Conservation (phyloP, 495 filamentous ascomycete genomes). For the Elaphomyces granulatus region DNA sequence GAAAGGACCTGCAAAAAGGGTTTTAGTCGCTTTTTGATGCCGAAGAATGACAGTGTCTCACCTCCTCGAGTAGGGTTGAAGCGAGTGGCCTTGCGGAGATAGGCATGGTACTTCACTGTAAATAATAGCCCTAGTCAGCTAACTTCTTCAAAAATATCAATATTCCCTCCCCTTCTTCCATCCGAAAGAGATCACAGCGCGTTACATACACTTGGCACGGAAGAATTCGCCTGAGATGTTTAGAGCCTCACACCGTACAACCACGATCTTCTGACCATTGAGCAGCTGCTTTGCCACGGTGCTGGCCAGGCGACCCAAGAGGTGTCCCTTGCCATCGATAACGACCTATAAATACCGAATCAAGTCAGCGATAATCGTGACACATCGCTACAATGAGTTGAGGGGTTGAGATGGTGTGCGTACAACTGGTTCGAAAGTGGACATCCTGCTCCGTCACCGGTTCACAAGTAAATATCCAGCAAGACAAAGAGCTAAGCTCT, state of each 20-base stretch:
- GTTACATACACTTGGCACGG: slow-evolving; percentile 98
- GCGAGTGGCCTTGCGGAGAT: slow-evolving; percentile 98
- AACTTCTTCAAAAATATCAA: no score
- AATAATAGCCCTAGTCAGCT: slow-evolving; percentile 22
- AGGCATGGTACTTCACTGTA: slow-evolving; percentile 98
- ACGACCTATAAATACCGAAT: slow-evolving; percentile 48
- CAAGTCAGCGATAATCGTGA: slow-evolving; percentile 17
- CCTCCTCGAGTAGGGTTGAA: slow-evolving; percentile 98
- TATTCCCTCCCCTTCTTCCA: slow-evolving; percentile 1
- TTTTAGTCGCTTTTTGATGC: slow-evolving; percentile 19
- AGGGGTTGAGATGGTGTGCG: slow-evolving; percentile 30
- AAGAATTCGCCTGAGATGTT: slow-evolving; percentile 99
- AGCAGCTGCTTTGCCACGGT: slow-evolving; percentile 99
- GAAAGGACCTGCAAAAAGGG: slow-evolving; percentile 61
- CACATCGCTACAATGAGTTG: slow-evolving; percentile 2
- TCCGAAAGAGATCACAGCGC: no score
- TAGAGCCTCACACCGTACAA: slow-evolving; percentile 95
- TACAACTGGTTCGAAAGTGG: slow-evolving; percentile 93
- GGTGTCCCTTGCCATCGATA: slow-evolving; percentile 99
- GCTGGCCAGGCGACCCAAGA: slow-evolving; percentile 96
- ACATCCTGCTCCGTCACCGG: slow-evolving; percentile 67
- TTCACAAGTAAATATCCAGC: slow-evolving; percentile 26
- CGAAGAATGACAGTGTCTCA: slow-evolving; percentile 31
- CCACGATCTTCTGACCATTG: slow-evolving; percentile 97
- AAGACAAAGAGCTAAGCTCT: slow-evolving; percentile 23